A percentile compares a stretch with the other conserved stretches of the same genome.
phyloP scores from a whole-genome alignment of 305 asterid genomes.

The Rubia peregrina region DNA sequence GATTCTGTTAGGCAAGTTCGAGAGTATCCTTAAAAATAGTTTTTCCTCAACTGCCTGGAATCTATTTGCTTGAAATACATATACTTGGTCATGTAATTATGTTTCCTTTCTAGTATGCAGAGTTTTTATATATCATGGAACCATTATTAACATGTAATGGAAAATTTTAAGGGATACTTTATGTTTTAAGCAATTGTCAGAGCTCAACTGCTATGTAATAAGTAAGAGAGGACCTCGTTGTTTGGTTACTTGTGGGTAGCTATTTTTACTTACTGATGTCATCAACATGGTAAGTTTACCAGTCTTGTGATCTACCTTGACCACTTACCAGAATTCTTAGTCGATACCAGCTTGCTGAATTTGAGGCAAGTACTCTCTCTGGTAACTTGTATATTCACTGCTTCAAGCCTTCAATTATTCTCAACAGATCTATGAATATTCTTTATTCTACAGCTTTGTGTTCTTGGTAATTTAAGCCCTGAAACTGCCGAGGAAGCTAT shows the following conservation, averaged over 20 bases:
- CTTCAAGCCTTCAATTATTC: neutral
- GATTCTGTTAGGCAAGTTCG: conserved; percentile 98
- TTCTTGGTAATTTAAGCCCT: conserved; percentile 89
- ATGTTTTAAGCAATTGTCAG: neutral
- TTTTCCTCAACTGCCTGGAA: neutral
- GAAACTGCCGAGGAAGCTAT: conserved; percentile 84
- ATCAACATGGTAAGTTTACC: neutral
- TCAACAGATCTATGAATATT: neutral
- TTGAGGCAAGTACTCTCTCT: conserved; percentile 43
- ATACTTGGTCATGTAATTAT: neutral
- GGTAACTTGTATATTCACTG: neutral
- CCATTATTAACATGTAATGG: neutral
- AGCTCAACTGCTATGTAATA: neutral
- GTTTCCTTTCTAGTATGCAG: neutral
- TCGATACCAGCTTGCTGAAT: conserved; percentile 73
- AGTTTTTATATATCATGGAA: neutral
- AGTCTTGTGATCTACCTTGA: conserved; percentile 16
- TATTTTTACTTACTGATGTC: neutral
- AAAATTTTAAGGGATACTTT: neutral
- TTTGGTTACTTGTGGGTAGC: neutral
- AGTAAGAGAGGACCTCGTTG: neutral
- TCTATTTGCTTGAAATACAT: neutral
- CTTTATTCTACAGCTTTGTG: conserved; percentile 43
- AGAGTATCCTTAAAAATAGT: conserved; percentile 63
- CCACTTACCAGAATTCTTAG: conserved; percentile 39